Conservation (phyloP, 2,329 filamentous ascomycete genomes). For the Fusarium sp. region DNA sequence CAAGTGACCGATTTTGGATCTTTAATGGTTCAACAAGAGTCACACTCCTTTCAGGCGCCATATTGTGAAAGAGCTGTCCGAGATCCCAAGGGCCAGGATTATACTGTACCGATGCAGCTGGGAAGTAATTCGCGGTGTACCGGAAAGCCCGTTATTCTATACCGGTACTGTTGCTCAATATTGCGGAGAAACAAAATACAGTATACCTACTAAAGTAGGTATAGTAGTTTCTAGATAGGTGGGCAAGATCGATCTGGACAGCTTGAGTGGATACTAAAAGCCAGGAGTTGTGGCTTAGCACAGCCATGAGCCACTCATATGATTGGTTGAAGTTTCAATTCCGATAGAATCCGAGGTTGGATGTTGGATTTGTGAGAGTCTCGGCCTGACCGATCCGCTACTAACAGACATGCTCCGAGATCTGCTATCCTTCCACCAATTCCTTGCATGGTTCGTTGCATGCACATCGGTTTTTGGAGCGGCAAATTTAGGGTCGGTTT, state of each 20-base stretch:
- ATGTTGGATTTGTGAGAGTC: too few species aligned
- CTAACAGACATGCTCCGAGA: conserved; percentile 11
- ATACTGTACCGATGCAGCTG: conserved; percentile 4
- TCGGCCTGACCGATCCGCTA: conserved; percentile 42
- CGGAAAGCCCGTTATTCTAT: conserved; percentile 26
- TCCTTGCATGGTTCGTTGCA: conserved; percentile 14
- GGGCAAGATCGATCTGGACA: conserved; percentile 41
- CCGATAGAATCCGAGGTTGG: conserved; percentile 35
- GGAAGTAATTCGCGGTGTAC: conserved; percentile 7
- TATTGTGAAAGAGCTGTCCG: conserved; percentile 21
- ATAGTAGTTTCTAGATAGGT: conserved; percentile 18
- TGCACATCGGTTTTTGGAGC: conserved; percentile 6
- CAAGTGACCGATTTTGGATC: too few species aligned
- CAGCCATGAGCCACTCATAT: conserved; percentile 19
- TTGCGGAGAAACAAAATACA: conserved; percentile 27
- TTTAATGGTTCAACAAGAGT: not conserved
- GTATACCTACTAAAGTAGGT: too few species aligned
- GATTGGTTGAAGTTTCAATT: conserved; percentile 33
- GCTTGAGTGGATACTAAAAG: conserved; percentile 23
- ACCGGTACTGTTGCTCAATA: conserved; percentile 4
- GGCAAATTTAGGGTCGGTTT: conserved; percentile 30
- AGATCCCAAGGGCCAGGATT: not conserved
- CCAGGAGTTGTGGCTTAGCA: conserved; percentile 38
- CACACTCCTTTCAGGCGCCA: conserved; percentile 4
- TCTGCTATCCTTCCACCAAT: conserved; percentile 30